Conservation (phyloP, 2,329 filamentous ascomycete genomes). For the Trichoderma citrinoviride region DNA sequence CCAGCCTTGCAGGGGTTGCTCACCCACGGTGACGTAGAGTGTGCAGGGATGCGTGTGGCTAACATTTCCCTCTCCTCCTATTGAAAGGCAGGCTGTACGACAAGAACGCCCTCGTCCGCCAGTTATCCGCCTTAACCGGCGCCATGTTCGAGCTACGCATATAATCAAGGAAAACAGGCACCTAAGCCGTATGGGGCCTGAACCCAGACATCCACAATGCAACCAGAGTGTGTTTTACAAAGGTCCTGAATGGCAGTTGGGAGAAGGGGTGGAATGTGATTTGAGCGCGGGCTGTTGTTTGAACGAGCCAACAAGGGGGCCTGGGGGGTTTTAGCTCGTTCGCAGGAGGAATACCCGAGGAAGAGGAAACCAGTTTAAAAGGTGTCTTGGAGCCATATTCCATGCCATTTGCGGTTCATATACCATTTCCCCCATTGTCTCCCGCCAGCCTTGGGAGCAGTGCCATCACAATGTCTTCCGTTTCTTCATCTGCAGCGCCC, state of each 20-base stretch:
- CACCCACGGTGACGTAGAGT: conserved; percentile 21
- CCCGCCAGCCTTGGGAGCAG: conserved; percentile 3
- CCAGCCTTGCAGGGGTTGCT: conserved; percentile 18
- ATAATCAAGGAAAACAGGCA: conserved; percentile 4
- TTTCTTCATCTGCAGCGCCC: neutral
- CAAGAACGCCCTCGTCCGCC: conserved; percentile 13
- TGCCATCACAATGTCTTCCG: conserved; percentile 2
- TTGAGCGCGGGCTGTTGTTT: neutral
- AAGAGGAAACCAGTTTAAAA: neutral
- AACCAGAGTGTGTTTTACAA: conserved; percentile 22
- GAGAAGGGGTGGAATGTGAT: neutral
- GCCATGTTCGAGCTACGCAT: conserved; percentile 1
- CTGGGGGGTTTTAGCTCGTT: conserved; percentile 8
- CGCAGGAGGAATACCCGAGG: neutral
- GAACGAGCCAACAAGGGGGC: conserved; percentile 10
- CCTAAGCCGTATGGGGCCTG: conserved; percentile 14
- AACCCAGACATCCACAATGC: conserved; percentile 20
- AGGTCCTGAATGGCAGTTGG: conserved; percentile 6
- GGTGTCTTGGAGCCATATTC: neutral
- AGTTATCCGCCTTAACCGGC: conserved; percentile 14
- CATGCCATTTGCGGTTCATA: neutral
- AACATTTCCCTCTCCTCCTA: conserved; percentile 15
- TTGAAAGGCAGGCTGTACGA: conserved; percentile 5
- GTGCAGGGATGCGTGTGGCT: conserved; percentile 18
- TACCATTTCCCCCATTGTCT: conserved; percentile 8